phyloP scores from a whole-genome alignment of 805 yeast genomes.

The Hanseniaspora vineae region DNA sequence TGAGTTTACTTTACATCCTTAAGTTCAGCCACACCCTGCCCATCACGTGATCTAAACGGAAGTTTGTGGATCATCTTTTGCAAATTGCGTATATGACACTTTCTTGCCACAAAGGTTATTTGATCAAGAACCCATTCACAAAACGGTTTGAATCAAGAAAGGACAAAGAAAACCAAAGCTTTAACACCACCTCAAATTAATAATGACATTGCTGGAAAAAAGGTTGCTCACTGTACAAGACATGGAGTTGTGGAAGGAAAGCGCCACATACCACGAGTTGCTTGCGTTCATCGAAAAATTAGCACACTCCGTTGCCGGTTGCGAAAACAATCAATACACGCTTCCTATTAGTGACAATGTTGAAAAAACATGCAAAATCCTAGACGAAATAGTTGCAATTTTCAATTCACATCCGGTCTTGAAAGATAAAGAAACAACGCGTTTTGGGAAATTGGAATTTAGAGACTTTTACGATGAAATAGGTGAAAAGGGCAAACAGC shows the following conservation, averaged over 20 bases:
- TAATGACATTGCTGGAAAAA: slow-evolving; percentile 22
- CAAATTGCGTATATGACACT: too few species aligned
- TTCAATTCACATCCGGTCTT: slow-evolving; percentile 54
- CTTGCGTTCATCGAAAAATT: slow-evolving; percentile 42
- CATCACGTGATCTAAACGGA: too few species aligned
- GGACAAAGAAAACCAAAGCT: not conserved
- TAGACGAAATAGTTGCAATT: slow-evolving; percentile 33
- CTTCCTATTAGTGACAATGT: slow-evolving; percentile 27
- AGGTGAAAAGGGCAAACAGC: slow-evolving; percentile 13
- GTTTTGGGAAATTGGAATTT: slow-evolving; percentile 90
- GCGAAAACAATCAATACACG: slow-evolving; percentile 34
- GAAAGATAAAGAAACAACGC: slow-evolving; percentile 42
- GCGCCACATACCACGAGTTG: slow-evolving; percentile 37
- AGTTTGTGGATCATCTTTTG: too few species aligned
- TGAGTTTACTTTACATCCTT: too few species aligned
- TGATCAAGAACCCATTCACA: too few species aligned
- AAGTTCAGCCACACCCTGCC: too few species aligned
- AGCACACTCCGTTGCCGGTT: slow-evolving; percentile 54
- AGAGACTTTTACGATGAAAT: slow-evolving; percentile 68
- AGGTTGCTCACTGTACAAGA: slow-evolving; percentile 48
- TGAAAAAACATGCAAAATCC: slow-evolving; percentile 24
- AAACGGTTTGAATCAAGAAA: too few species aligned
- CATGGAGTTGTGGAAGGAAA: slow-evolving; percentile 42
- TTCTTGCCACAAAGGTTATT: too few species aligned
- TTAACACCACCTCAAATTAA: not conserved